A percentile compares a stretch with the other conserved stretches of the same genome.
Conservation (phyloP, 148 eudicot genomes). For the Rhododendron simsii region DNA sequence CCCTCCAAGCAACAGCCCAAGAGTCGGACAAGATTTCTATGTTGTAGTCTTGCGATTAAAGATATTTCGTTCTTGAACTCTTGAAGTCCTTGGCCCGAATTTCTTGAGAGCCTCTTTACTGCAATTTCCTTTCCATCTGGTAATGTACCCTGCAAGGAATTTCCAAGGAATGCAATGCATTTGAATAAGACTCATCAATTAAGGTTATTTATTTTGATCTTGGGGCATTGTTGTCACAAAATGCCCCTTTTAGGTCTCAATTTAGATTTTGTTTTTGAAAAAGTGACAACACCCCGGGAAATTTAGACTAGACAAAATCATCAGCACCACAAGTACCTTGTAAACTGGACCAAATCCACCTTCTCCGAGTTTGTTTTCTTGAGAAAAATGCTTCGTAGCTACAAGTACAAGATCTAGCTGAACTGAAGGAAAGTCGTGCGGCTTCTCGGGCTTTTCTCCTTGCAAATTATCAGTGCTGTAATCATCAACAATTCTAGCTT, state of each 20-base stretch:
- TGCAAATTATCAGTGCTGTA: not conserved
- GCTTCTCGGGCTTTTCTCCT: not conserved
- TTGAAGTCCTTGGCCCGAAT: constrained; percentile 29
- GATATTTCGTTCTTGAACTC: constrained; percentile 37
- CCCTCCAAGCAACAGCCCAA: constrained; percentile 29
- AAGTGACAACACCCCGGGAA: not conserved
- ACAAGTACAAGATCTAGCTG: not conserved
- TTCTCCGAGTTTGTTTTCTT: constrained; percentile 21
- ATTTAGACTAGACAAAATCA: not conserved
- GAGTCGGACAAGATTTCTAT: constrained; percentile 34
- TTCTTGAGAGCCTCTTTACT: constrained; percentile 32
- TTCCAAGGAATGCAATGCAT: not conserved
- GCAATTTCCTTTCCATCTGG: constrained; percentile 35
- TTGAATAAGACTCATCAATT: not conserved
- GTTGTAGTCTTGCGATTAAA: constrained; percentile 36
- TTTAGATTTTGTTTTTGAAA: not conserved
- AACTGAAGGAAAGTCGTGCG: not conserved
- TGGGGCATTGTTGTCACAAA: not conserved
- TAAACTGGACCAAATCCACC: constrained; percentile 30
- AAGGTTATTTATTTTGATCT: not conserved
- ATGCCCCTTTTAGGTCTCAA: not conserved
- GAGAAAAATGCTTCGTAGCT: constrained; percentile 19
- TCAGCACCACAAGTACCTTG: not conserved
- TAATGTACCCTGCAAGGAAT: constrained; percentile 26
- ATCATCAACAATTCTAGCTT: not conserved